phyloP scores from a whole-genome alignment of 2,329 filamentous ascomycete species.

The Proliferodiscus dingleyae region DNA sequence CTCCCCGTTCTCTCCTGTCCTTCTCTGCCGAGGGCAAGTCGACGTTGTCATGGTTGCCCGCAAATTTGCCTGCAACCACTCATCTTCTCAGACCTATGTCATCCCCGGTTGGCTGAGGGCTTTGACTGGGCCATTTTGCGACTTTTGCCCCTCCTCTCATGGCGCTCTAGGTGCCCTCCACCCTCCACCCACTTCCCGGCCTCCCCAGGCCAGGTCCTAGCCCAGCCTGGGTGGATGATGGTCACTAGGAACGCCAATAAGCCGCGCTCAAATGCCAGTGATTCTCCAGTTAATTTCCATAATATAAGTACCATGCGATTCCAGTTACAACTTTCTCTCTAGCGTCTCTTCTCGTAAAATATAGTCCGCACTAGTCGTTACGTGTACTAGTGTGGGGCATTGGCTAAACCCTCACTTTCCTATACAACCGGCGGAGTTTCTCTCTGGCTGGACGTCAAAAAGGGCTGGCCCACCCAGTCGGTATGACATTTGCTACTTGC shows the following conservation, averaged over 20 bases:
- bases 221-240: background rate
- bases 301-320: too few species aligned
- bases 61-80: background rate
- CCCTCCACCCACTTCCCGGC: background rate
- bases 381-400: conserved; percentile 12
- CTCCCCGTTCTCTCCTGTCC: background rate
- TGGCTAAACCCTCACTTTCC: background rate
- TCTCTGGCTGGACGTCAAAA: background rate
- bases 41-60: too few species aligned
- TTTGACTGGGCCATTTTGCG: background rate
- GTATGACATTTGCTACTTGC: background rate
- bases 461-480: background rate
- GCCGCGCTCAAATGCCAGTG: background rate
- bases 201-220: background rate
- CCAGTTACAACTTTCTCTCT: too few species aligned
- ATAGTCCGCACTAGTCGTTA: conserved; percentile 2
- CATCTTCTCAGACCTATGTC: background rate
- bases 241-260: background rate
- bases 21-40: too few species aligned
- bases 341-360: too few species aligned
- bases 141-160: background rate
- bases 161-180: background rate
- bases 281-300: too few species aligned
- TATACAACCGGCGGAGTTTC: background rate
- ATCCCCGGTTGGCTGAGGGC: background rate